Base-by-base conservation (phyloP, 192 early-diverging fungal genomes). In the Podochytrium sp. region DNA sequence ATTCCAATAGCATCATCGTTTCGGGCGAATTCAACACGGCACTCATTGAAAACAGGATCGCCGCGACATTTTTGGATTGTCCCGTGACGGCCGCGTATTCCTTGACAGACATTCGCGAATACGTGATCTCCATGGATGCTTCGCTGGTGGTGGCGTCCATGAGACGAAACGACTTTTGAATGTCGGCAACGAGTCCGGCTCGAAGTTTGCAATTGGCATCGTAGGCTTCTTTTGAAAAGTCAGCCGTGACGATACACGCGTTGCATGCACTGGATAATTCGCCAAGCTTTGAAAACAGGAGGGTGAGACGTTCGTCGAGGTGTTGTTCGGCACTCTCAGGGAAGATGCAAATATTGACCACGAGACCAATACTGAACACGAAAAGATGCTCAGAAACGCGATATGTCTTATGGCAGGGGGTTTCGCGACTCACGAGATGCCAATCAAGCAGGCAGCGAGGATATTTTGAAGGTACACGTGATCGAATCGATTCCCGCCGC, bases 111-210 rank as follows among this genome's bases (percentile, higher is more conserved):
- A 67, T 41, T 16, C 53, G 53, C 0, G 74, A 75, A 40, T 67
- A 67, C 25, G 53, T 47, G 34, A 75, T 35, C 47, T 75, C 74
- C n/a, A 65, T 51, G 7, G 63, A 27, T 23, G 64, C 64, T 39
- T 50, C 47, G n/a, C 16, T 52, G 2, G 67, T 32, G 7, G 43
- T 38, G 25, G 53, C 59, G 25, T 64, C 64, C 18, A 75, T 53
- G 10, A 35, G 51, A 14, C 47, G 64, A 39, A 75, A 57, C n/a
- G 16, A 12, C 14, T 16, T 30, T n/a, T 39, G 51, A 37, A 71
- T 57, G 29, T 29, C 55, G 34, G 20, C 55, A 2, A 59, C 55
- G 14, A 61, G 51, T n/a, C 2, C 2, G 7, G 69, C 1, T 1
- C 69, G 69, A 16, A 16, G 14, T 23, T 18, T 27, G 29, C 16